Evolutionary conservation across 495 filamentous ascomycete genomes (phyloP), one percentile per base, ranked within the genome.

Genomic region (Polyplosphaeria fusca): DNA sequence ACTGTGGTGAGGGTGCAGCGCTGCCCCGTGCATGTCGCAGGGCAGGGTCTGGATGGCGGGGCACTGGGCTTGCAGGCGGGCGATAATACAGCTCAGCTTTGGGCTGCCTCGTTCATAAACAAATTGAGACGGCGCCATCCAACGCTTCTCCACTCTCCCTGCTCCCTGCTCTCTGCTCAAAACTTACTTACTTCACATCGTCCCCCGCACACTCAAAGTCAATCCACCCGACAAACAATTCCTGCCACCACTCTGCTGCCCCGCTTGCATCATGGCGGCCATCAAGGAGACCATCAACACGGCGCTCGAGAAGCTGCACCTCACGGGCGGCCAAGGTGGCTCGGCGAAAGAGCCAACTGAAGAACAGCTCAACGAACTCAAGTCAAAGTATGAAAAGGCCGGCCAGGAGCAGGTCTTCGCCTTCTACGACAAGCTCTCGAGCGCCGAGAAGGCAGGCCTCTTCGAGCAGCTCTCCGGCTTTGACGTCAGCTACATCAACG

Each of bases 331-430:
- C 39, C 41, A 67, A 1, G 64, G 49, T 25, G 58, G 54, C 23
- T 68, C 76, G 27, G 77, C 77, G 55, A 76, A 80, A 61, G 82
- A 88, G 66, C 92, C 91, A 48, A 82, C 84, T 5, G 68, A 80
- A 27, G 80, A 86, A 60, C 82, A 95, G 67, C 73, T 94, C 60
- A 76, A 89, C 44, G 73, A 83, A 62, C 82, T 99, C 20, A 81
- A 80, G 71, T 73, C 85, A 52, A 87, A 87, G 66, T 99, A 95
- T 73, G 78, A 79, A 40, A 75, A 82, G 39, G 89, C 88, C 46
- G 80, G 78, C 18, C 93, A 99, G 74, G 87, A 83, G 32, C 93
- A 99, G 39, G 89, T 99, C 37, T 89, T 97, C 68, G 77, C 86
- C 18, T 97, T 96, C 73, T 92, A 83, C 74, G 88, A 97, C 60